Conservation (phyloP, 2,329 filamentous ascomycete genomes). For the Calonectria henricotiae region DNA sequence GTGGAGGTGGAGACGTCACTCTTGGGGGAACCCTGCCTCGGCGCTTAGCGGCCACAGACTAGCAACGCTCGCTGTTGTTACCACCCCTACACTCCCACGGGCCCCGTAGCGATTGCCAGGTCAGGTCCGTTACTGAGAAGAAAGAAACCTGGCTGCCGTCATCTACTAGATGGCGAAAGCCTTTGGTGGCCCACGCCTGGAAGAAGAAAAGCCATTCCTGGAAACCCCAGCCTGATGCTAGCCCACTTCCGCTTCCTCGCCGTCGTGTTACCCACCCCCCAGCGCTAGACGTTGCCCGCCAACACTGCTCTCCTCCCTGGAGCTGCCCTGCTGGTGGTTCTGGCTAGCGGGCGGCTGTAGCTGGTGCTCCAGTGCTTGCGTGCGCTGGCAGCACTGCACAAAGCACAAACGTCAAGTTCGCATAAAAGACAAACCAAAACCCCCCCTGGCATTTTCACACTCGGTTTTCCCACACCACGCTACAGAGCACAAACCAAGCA, state of each 20-base stretch:
- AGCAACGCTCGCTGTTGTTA: conserved; percentile 32
- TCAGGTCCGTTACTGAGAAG: conserved; percentile 21
- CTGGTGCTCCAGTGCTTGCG: conserved; percentile 10
- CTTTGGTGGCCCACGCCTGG: conserved; percentile 16
- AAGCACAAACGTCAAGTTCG: conserved; percentile 50
- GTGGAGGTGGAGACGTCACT: conserved; percentile 51
- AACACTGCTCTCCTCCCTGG: conserved; percentile 32
- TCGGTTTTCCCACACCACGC: conserved; percentile 27
- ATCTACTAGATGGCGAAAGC: conserved; percentile 5
- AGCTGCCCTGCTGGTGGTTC: conserved; percentile 23
- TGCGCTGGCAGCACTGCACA: conserved; percentile 38
- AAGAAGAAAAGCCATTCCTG: conserved; percentile 10
- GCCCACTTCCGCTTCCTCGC: conserved; percentile 23
- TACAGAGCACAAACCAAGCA: conserved; percentile 40
- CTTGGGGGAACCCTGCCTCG: conserved; percentile 48
- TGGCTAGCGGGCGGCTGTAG: conserved; percentile 12
- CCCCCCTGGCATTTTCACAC: conserved; percentile 27
- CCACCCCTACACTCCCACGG: conserved; percentile 19
- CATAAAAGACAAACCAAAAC: conserved; percentile 48
- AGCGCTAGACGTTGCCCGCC: conserved; percentile 27
- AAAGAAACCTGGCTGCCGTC: not conserved
- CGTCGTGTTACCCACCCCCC: conserved; percentile 23
- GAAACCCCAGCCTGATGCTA: conserved; percentile 18
- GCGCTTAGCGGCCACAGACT: conserved; percentile 48
- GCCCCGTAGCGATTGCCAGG: conserved; percentile 20